Evolutionary conservation across 371 early-diverging fungal genomes (phyloP), one percentile per base, ranked within the genome.

Genomic region (Mortierella polycephala): DNA sequence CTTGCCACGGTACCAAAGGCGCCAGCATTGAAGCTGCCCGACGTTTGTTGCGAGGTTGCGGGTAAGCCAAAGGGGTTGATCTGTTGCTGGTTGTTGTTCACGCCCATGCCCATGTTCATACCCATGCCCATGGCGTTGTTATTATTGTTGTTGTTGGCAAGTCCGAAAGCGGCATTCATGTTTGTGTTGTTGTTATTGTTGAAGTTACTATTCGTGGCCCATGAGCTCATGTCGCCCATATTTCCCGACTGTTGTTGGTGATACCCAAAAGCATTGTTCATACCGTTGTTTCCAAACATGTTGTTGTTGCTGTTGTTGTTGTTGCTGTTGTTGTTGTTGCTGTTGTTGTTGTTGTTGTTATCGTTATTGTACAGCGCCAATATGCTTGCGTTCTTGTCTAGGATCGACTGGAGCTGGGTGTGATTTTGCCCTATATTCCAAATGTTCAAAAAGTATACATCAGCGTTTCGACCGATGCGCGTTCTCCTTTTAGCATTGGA

Each of bases 331-430:
- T 59, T 64, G 23, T 44, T 68, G 57, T 40, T 61, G 39, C 49
- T 69, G 50, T 65, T 69, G 54, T 74, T 74, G 21, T 49, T 65
- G 62, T 30, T 62, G 20, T 68, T 60, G 39, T 52, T 45, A 3
- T 73, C 69, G 46, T 62, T 60, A 50, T 57, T 60, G 54, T 66
- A 77, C 16, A 77, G 61, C 21, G 79, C 72, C 5, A 77, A 46
- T 44, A 77, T 68, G 37, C 55, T 69, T 11, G 72, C 79, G 18
- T 77, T 72, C 50, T 58, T 72, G 52, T 77, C 69, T 50, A 79
- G 57, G 47, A 79, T 69, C n/a, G 80, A 72, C 57, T 79, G 80
- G 16, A 79, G 64, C 23, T 79, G 80, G 51, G 60, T 79, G 0
- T 79, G 73, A 23, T 63, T 73, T 50, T 73, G 72, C n/a, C 72